phyloP scores from a whole-genome alignment of 129 eudicot genomes.

The Oenanthe sinensis region DNA sequence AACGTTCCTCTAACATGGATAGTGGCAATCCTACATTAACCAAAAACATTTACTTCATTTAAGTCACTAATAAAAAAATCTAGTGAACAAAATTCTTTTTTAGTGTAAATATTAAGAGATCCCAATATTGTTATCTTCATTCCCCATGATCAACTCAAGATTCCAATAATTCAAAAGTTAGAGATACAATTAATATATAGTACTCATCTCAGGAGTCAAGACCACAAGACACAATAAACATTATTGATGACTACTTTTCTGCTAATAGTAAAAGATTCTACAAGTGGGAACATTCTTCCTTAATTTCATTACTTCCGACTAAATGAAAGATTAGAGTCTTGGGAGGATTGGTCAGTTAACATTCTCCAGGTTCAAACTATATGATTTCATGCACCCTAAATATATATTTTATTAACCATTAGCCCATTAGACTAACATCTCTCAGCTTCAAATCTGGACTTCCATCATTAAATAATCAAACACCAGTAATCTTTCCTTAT shows the following conservation, averaged over 20 bases:
- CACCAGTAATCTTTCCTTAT: background rate
- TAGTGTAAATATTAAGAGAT: background rate
- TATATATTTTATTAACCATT: background rate
- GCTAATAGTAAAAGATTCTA: background rate
- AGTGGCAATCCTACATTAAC: slow-evolving; percentile 6
- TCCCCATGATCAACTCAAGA: background rate
- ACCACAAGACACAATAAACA: background rate
- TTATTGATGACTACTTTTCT: background rate
- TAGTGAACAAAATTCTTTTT: no score
- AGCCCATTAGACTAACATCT: background rate
- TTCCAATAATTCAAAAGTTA: background rate
- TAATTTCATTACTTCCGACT: background rate
- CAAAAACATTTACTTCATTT: background rate
- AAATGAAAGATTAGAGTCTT: background rate
- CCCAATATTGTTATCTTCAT: background rate
- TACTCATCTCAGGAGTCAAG: background rate
- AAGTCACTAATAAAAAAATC: background rate
- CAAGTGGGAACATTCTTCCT: background rate
- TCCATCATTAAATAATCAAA: background rate
- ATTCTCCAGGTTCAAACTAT: background rate
- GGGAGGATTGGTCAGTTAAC: background rate
- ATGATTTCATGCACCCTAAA: background rate
- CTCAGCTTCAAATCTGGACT: background rate
- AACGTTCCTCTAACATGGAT: slow-evolving; percentile 25
- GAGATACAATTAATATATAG: background rate